These are phyloP conservation scores for Corymbia calophylla DNA, from an alignment of 441 rosid genomes.

Conservation along the genomic window DNA sequence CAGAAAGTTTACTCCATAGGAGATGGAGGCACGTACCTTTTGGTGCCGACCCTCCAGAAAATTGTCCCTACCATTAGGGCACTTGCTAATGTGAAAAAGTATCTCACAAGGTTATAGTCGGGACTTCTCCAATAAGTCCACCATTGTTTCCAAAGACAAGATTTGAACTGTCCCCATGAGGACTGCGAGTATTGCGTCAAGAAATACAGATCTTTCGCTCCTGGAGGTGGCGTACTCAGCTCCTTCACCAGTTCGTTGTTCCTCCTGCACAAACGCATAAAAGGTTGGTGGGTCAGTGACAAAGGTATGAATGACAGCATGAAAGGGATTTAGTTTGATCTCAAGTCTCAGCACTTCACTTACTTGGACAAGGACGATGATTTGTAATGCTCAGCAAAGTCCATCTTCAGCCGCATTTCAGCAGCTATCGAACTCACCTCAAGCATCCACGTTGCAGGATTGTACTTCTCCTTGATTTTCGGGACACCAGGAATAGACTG, in stretches of 20 bases:
- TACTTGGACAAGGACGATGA: background rate
- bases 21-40: constrained; percentile 31
- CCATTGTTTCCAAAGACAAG: constrained; percentile 92
- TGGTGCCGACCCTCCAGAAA: constrained; percentile 68
- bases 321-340: background rate
- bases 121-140: constrained; percentile 98
- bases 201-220: constrained; percentile 64
- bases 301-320: background rate
- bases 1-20: background rate
- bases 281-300: background rate
- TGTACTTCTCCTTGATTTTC: background rate
- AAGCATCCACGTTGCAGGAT: background rate
- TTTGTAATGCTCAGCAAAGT: background rate
- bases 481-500: constrained; percentile 56
- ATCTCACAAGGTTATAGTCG: constrained; percentile 77
- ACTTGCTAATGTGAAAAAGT: constrained; percentile 49
- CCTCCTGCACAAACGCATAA: constrained; percentile 30
- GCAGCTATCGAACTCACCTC: background rate
- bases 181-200: constrained; percentile 48
- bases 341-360: background rate
- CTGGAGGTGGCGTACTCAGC: constrained; percentile 58
- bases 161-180: constrained; percentile 79
- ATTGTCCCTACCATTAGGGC: constrained; percentile 66
- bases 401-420: background rate
- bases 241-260: constrained; percentile 66